Conservation (phyloP, 2,329 filamentous ascomycete genomes). For the Cadophora sp. region DNA sequence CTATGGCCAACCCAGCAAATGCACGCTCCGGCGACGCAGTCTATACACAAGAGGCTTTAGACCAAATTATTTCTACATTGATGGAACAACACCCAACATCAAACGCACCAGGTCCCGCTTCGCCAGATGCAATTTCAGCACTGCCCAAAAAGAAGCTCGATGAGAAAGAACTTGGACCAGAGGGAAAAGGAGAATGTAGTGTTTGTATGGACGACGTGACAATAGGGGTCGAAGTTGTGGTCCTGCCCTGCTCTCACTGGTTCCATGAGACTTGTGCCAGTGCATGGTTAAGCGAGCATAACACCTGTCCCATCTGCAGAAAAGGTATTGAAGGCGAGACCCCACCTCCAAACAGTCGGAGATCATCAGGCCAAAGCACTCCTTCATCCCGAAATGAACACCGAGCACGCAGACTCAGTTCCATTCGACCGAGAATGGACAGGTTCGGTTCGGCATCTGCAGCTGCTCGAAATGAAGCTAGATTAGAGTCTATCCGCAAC, state of each 20-base stretch:
- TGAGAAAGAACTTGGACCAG: conserved; percentile 68
- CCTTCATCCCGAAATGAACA: conserved; percentile 28
- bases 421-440: conserved; percentile 22
- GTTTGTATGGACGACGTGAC: conserved; percentile 92
- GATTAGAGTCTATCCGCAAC: conserved; percentile 40
- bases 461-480: conserved; percentile 37
- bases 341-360: conserved; percentile 25
- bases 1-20: conserved; percentile 58
- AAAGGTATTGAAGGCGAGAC: conserved; percentile 45
- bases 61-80: conserved; percentile 84
- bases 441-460: neutral
- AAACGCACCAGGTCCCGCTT: conserved; percentile 82
- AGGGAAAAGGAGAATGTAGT: conserved; percentile 80
- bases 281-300: conserved; percentile 87
- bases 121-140: conserved; percentile 73
- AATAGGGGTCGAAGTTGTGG: conserved; percentile 74
- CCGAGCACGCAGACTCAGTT: conserved; percentile 31
- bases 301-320: conserved; percentile 88
- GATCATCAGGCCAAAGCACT: conserved; percentile 28
- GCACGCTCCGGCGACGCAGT: conserved; percentile 78
- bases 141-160: conserved; percentile 76
- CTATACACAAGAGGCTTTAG: conserved; percentile 88
- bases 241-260: conserved; percentile 90
- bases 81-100: conserved; percentile 83
- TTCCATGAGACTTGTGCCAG: conserved; percentile 86